Evolutionary conservation across 2,329 filamentous ascomycete genomes (phyloP).

Genomic region (Camptophora hylomeconis): DNA sequence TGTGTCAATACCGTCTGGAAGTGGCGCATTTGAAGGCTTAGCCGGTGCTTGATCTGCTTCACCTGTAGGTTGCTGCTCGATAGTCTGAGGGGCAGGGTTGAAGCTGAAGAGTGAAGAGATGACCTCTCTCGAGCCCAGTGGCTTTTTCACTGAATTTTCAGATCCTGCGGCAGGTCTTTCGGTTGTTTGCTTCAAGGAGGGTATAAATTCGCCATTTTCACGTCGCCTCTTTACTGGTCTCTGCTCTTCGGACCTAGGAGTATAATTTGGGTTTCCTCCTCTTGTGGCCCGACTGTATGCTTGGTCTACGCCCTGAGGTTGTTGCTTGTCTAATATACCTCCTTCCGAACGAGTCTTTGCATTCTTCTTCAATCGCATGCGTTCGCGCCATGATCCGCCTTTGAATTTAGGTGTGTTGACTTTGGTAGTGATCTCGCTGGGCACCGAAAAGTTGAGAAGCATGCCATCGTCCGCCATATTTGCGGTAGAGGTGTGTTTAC

Average conservation of each 20-base stretch:
- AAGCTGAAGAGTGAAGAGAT: slow-evolving; percentile 87
- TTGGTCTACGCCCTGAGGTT: no score
- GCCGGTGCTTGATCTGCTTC: slow-evolving; percentile 34
- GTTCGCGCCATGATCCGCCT: slow-evolving; percentile 87
- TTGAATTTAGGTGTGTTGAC: slow-evolving; percentile 52
- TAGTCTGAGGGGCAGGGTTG: slow-evolving; percentile 58
- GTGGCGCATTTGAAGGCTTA: slow-evolving; percentile 79
- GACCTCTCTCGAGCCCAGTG: no score
- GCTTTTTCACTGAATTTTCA: no score
- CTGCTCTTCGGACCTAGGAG: no score
- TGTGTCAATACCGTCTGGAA: slow-evolving; percentile 68
- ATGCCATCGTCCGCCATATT: slow-evolving; percentile 89
- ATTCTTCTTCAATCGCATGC: slow-evolving; percentile 64
- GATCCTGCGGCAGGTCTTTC: no score
- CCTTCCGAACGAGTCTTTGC: slow-evolving; percentile 24
- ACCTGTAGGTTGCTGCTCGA: slow-evolving; percentile 25
- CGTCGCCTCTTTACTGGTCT: slow-evolving; percentile 29
- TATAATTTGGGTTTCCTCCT: no score
- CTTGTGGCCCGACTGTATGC: no score
- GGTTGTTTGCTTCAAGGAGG: no score
- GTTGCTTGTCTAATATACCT: no score
- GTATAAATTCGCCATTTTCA: slow-evolving; percentile 27
- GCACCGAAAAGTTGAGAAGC: slow-evolving; percentile 82
- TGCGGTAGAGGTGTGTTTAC: not conserved
- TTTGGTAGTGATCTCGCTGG: slow-evolving; percentile 52